phyloP scores from a whole-genome alignment of 768 basidiomycete species.

The Podaxis carcinomalis region DNA sequence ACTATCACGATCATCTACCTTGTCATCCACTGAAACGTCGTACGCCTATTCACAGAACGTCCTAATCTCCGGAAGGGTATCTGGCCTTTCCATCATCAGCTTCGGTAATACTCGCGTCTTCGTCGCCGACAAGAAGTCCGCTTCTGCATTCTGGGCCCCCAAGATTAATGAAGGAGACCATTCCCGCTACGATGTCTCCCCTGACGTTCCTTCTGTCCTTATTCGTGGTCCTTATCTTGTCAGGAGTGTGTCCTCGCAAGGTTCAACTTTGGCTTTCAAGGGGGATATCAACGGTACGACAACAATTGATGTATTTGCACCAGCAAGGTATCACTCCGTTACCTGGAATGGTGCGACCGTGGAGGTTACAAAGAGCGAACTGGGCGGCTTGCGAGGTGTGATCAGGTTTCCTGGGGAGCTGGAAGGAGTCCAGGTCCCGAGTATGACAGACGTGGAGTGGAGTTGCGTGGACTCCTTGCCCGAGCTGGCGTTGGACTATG shows the following conservation, averaged over 20 bases:
- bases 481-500: conserved; percentile 46
- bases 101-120: conserved; percentile 47
- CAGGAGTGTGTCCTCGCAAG: conserved; percentile 23
- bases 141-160: conserved; percentile 60
- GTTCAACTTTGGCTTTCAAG: conserved; percentile 23
- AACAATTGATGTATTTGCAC: conserved; percentile 51
- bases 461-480: conserved; percentile 59
- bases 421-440: conserved; percentile 28
- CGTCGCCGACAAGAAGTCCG: conserved; percentile 53
- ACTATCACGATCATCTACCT: neutral
- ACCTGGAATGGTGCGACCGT: conserved; percentile 58
- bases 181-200: conserved; percentile 24
- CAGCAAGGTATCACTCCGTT: conserved; percentile 35
- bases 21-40: no score
- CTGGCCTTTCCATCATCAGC: conserved; percentile 32
- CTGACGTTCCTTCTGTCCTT: conserved; percentile 25
- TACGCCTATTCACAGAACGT: conserved; percentile 25
- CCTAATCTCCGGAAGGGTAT: conserved; percentile 38
- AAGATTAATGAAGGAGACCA: conserved; percentile 29
- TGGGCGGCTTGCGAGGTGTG: conserved; percentile 23
- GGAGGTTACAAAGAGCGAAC: conserved; percentile 20
- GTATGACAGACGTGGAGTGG: conserved; percentile 43
- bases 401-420: conserved; percentile 22
- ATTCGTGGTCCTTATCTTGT: conserved; percentile 32
- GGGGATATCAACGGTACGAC: conserved; percentile 57